phyloP scores from a whole-genome alignment of 2,329 filamentous ascomycete species.

The Ceratocystiopsis sp. region DNA sequence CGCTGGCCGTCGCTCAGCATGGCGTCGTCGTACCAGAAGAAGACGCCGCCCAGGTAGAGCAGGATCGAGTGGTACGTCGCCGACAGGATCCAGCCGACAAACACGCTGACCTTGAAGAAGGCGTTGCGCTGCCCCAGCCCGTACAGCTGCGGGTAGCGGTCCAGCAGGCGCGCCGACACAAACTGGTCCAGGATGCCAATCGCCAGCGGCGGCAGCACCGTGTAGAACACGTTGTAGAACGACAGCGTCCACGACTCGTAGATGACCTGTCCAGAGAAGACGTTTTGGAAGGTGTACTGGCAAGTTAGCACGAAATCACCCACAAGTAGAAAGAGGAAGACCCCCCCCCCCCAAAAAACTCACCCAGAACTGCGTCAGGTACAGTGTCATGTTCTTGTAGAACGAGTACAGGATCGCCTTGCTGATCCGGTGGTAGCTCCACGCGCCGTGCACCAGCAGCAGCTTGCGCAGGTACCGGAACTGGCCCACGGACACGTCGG shows the following conservation, averaged over 20 bases:
- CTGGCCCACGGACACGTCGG: conserved; percentile 88
- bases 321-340: background rate
- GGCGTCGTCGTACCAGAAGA: conserved; percentile 70
- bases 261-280: conserved; percentile 93
- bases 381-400: conserved; percentile 97
- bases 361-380: conserved; percentile 99
- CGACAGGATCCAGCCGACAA: conserved; percentile 82
- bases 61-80: conserved; percentile 91
- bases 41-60: conserved; percentile 70
- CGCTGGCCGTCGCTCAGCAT: conserved; percentile 62
- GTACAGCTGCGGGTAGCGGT: conserved; percentile 93
- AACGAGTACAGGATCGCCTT: conserved; percentile 97
- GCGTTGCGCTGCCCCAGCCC: conserved; percentile 79
- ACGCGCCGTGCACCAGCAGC: conserved; percentile 84
- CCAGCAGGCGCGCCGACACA: conserved; percentile 80
- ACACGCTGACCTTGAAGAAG: conserved; percentile 88
- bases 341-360: conserved; percentile 17
- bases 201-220: conserved; percentile 78
- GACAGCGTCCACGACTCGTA: conserved; percentile 99
- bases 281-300: conserved; percentile 93
- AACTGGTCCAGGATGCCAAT: conserved; percentile 97
- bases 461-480: conserved; percentile 92
- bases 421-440: conserved; percentile 94
- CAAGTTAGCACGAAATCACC: background rate
- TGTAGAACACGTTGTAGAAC: conserved; percentile 98